phyloP scores from a whole-genome alignment of 495 filamentous ascomycete species.

The Tuber microsphaerosporum region DNA sequence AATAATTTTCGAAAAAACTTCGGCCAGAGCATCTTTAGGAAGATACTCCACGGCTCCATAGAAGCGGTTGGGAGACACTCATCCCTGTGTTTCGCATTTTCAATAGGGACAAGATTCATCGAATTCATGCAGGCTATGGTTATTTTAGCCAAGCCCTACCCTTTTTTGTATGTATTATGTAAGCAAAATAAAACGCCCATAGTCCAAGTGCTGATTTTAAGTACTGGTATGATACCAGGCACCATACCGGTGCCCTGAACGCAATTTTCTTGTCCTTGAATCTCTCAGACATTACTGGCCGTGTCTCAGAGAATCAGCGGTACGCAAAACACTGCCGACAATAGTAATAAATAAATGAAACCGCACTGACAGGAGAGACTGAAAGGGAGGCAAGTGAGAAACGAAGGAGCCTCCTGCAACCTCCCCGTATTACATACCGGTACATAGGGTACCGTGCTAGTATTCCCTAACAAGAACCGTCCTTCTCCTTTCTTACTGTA shows the following conservation, averaged over 20 bases:
- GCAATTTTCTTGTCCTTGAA: not conserved
- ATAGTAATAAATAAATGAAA: not conserved
- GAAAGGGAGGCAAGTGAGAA: not conserved
- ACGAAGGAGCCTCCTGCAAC: constrained; percentile 1
- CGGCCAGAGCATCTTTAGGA: too few species aligned
- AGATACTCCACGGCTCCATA: too few species aligned
- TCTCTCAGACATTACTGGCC: not conserved
- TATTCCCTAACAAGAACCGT: not conserved
- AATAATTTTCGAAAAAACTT: too few species aligned
- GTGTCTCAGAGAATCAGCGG: constrained; percentile 1
- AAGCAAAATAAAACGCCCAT: too few species aligned
- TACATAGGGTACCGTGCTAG: not conserved
- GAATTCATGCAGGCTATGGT: too few species aligned
- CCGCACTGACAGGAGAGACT: not conserved
- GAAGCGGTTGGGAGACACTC: too few species aligned
- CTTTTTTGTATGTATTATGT: too few species aligned
- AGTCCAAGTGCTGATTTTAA: too few species aligned
- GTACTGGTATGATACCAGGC: too few species aligned
- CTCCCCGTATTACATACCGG: not conserved
- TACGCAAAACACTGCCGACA: constrained; percentile 3
- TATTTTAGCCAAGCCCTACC: too few species aligned
- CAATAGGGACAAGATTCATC: too few species aligned
- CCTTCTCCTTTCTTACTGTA: constrained; percentile 1
- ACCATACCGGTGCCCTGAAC: not conserved
- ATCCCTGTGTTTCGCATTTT: too few species aligned